A percentile compares a stretch with the other conserved stretches of the same genome.
Evolutionary conservation across 2,329 filamentous ascomycete genomes (phyloP).

Genomic region (Fusarium paranaense): DNA sequence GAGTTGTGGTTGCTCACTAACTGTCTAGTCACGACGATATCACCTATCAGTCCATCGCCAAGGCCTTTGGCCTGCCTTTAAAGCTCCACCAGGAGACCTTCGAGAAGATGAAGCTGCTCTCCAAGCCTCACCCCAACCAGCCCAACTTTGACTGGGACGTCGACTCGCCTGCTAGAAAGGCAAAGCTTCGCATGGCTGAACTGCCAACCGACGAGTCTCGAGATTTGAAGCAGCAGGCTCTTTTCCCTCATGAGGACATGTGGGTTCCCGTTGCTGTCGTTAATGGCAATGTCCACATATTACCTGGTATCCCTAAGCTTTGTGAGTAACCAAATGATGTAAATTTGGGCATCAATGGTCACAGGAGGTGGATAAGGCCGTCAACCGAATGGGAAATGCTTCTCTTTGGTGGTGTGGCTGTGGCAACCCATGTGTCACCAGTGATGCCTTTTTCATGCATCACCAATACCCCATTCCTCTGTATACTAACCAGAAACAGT

Average conservation of each 20-base stretch:
- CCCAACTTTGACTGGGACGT: slow-evolving; percentile 86
- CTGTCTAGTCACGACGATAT: slow-evolving; percentile 89
- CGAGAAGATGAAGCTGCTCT: slow-evolving; percentile 84
- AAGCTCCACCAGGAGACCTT: slow-evolving; percentile 82
- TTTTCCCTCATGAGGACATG: slow-evolving; percentile 83
- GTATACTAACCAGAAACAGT: slow-evolving; percentile 56
- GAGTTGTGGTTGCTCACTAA: slow-evolving; percentile 26
- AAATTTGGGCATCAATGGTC: neutral
- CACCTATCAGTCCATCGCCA: slow-evolving; percentile 93
- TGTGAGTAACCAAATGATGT: slow-evolving; percentile 60
- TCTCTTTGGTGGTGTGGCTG: neutral
- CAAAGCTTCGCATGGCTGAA: slow-evolving; percentile 91
- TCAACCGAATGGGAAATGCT: neutral
- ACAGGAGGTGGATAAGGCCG: neutral
- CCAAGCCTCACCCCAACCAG: slow-evolving; percentile 78
- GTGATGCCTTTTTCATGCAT: neutral
- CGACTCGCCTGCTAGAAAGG: slow-evolving; percentile 80
- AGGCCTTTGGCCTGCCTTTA: slow-evolving; percentile 83
- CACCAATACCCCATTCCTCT: neutral
- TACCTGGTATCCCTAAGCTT: slow-evolving; percentile 88
- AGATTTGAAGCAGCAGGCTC: slow-evolving; percentile 75
- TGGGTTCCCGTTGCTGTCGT: slow-evolving; percentile 94
- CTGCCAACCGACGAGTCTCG: slow-evolving; percentile 79
- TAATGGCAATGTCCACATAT: slow-evolving; percentile 92
- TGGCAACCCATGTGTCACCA: neutral